These are phyloP conservation scores for Globisporangium spiculum DNA, from an alignment of 352 stramenopile species.

Conservation along the genomic window DNA sequence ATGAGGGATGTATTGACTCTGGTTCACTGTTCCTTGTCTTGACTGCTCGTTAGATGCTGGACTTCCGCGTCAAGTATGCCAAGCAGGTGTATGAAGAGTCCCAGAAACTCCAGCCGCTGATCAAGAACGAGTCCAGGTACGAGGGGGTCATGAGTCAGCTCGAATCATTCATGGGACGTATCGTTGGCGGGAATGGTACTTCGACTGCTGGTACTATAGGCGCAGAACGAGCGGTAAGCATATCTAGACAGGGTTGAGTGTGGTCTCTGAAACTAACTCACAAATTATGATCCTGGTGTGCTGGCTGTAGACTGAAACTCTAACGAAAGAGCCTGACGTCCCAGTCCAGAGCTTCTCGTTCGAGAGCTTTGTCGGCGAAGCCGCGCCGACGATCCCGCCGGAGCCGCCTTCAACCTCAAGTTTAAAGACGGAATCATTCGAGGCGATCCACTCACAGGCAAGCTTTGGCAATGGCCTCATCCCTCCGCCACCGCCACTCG, in stretches of 20 bases:
- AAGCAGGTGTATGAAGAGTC: conserved; percentile 51
- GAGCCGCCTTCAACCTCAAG: not conserved
- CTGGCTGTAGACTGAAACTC: conserved; percentile 9
- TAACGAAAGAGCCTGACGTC: not conserved
- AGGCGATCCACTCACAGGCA: not conserved
- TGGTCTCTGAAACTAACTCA: not conserved
- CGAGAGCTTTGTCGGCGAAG: conserved; percentile 61
- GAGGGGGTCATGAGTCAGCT: conserved; percentile 44
- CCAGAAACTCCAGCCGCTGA: conserved; percentile 43
- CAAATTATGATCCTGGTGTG: not conserved
- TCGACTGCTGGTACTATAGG: not conserved
- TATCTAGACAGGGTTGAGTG: not conserved
- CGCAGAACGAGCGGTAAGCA: not conserved
- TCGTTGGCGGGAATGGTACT: conserved; percentile 9
- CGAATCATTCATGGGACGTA: conserved; percentile 30
- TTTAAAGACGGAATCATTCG: not conserved
- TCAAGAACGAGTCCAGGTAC: conserved; percentile 38
- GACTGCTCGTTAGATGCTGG: conserved; percentile 30
- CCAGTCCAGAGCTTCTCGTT: conserved; percentile 57
- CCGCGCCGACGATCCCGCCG: conserved; percentile 11
- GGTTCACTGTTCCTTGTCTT: not conserved
- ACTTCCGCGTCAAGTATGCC: conserved; percentile 65
- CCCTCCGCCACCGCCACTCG: conserved; percentile 4
- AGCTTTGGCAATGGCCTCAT: not conserved
- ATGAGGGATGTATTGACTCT: not conserved